Base-by-base conservation (phyloP, 306 rosid genomes). In the Sicyos baderoa region DNA sequence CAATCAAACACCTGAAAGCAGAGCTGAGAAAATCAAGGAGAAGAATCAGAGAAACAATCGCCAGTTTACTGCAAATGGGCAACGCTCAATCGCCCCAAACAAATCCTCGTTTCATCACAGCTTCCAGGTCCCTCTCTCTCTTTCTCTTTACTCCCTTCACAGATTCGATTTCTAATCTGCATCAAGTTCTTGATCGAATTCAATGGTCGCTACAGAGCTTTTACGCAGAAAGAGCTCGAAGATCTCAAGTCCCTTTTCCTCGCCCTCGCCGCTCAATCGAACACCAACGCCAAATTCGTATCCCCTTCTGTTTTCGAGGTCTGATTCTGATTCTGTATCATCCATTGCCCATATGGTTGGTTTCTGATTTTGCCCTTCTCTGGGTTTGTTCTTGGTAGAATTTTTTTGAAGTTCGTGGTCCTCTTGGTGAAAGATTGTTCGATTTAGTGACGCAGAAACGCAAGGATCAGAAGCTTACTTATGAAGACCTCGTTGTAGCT, bases 401-500 rank as follows among this genome's bases (percentile, higher is more conserved):
- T 4, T 75, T 76, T 85, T 89, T 87, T 72, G 84, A 77, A 79
- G 81, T 89, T 17, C 71, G 52, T 52, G 91, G 91, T 53, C 88
- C 83, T 66, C 75, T 93, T 44, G 97, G 96, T 52, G 94, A 84
- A 62, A 80, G 97, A 65, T 52, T 84, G 84, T 88, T 88, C 68
- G 86, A 85, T 82, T 79, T 93, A 45, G 86, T 84, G 78, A 76
- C 94, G 19, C 93, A 82, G 67, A 75, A 88, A 63, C 89, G 98
- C 35, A 82, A 84, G 83, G 96, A 92, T 79, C 82, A 82, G 32
- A 79, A 70, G n/a, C 83, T 93, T 76, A 84, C 88, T 32, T 88
- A 86, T 73, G 90, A 89, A 77, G 98, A 89, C 81, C 89, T 93
- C 13, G 91, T 93, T 49, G 35, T 89, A 58, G 86, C 97, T 73